Conservation (phyloP, 2,329 filamentous ascomycete genomes). For the Neofusicoccum umdonicola region DNA sequence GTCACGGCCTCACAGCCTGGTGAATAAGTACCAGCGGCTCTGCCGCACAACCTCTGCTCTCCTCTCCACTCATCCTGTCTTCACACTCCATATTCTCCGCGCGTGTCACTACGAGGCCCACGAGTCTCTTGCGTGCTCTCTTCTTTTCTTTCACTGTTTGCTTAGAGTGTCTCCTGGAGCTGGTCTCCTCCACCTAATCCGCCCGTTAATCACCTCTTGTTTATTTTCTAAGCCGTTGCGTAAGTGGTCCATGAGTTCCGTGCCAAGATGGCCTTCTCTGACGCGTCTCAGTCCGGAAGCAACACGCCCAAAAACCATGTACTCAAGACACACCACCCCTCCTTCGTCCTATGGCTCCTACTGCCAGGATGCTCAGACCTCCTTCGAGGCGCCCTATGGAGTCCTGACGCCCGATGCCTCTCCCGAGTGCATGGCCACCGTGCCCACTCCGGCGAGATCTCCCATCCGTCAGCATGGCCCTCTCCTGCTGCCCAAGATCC, state of each 20-base stretch:
- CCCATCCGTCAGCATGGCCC: conserved; percentile 78
- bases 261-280: background rate
- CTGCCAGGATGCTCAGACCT: conserved; percentile 23
- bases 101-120: conserved; percentile 22
- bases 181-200: conserved; percentile 42
- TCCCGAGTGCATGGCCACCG: conserved; percentile 66
- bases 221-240: conserved; percentile 26
- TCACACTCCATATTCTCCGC: conserved; percentile 19
- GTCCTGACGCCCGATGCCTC: conserved; percentile 66
- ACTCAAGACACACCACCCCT: conserved; percentile 46
- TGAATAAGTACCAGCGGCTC: conserved; percentile 38
- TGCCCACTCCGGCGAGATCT: conserved; percentile 66
- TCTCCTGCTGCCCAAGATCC: conserved; percentile 79
- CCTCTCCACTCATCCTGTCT: conserved; percentile 27
- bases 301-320: conserved; percentile 37
- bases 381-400: conserved; percentile 60
- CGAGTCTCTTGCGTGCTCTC: conserved; percentile 31
- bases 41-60: conserved; percentile 34
- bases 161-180: conserved; percentile 41
- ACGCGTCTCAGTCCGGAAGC: conserved; percentile 37
- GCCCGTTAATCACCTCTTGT: conserved; percentile 36
- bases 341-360: conserved; percentile 27
- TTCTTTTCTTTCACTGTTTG: conserved; percentile 19
- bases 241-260: conserved; percentile 23
- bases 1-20: conserved; percentile 27